These are phyloP conservation scores for Alternaria arborescens DNA, from an alignment of 2,329 filamentous ascomycete genomes.

Conservation along the genomic window DNA sequence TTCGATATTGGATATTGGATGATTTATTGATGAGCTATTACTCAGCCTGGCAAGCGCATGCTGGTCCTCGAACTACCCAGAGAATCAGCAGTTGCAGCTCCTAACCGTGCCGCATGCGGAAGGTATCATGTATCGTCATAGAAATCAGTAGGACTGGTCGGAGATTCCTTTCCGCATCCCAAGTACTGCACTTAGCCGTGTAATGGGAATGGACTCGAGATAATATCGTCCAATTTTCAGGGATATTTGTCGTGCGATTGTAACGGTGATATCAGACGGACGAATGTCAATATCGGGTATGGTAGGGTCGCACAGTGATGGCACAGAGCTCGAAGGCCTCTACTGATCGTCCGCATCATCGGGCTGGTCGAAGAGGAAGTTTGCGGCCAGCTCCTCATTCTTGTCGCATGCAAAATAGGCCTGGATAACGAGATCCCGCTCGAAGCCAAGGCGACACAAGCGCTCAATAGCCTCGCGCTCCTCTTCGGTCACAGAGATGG, in stretches of 20 bases:
- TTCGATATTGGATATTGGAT: background rate
- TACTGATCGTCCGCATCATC: constrained; percentile 75
- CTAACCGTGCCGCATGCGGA: constrained; percentile 14
- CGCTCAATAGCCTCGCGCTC: constrained; percentile 97
- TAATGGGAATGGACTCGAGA: constrained; percentile 19
- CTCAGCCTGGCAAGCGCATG: constrained; percentile 5
- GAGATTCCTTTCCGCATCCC: constrained; percentile 14
- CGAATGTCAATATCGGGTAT: constrained; percentile 28
- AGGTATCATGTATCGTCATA: constrained; percentile 28
- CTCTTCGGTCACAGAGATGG: constrained; percentile 92
- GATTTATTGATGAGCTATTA: constrained; percentile 19
- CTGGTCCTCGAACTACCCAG: constrained; percentile 17
- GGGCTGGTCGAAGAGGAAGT: constrained; percentile 97
- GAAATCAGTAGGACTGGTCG: constrained; percentile 7
- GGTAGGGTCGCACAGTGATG: constrained; percentile 34
- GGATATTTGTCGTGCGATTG: constrained; percentile 29
- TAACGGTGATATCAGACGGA: constrained; percentile 34
- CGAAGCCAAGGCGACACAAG: constrained; percentile 90
- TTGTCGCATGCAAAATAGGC: constrained; percentile 99
- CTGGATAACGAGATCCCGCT: constrained; percentile 92
- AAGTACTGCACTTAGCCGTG: constrained; percentile 17
- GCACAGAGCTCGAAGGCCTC: constrained; percentile 23
- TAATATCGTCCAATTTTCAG: constrained; percentile 28
- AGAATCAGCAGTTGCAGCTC: constrained; percentile 11
- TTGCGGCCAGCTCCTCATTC: constrained; percentile 97